phyloP scores from a whole-genome alignment of 805 yeast species.

The Candida sonorensis region DNA sequence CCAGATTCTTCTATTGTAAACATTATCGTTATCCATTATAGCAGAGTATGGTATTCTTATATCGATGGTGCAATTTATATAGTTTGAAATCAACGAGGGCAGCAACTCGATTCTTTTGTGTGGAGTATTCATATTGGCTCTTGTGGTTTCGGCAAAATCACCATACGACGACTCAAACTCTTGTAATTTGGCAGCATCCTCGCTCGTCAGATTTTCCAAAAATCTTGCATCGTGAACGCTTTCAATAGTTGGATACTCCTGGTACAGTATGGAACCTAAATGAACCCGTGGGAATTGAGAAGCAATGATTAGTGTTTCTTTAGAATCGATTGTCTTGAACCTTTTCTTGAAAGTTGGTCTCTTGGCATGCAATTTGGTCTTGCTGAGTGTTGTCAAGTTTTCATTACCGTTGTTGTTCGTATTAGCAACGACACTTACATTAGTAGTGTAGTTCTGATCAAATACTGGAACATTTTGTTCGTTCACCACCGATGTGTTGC shows the following conservation, averaged over 20 bases:
- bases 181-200: too few relatives aligned
- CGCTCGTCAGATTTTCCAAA: slow-evolving; percentile 13
- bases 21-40: slow-evolving; percentile 34
- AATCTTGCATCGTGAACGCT: slow-evolving; percentile 19
- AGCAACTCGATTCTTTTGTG: slow-evolving; percentile 26
- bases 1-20: slow-evolving; percentile 60
- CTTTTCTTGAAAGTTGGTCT: slow-evolving; percentile 4
- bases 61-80: slow-evolving; percentile 45
- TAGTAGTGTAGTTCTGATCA: too few relatives aligned
- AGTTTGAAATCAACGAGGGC: slow-evolving; percentile 26
- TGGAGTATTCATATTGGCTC: slow-evolving; percentile 17
- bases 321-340: slow-evolving; percentile 27
- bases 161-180: too few relatives aligned
- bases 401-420: slow-evolving; percentile 2
- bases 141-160: too few relatives aligned
- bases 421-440: too few relatives aligned
- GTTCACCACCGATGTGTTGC: slow-evolving; percentile 15
- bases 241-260: slow-evolving; percentile 44
- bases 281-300: slow-evolving; percentile 36
- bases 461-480: slow-evolving; percentile 4
- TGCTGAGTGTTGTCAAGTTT: too few relatives aligned
- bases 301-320: slow-evolving; percentile 34
- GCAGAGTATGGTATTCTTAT: slow-evolving; percentile 46
- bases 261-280: slow-evolving; percentile 54
- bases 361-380: too few relatives aligned